Evolutionary conservation across 1,139 yeast genomes (phyloP).

Genomic region (Saccharomycopsis hybrid): DNA sequence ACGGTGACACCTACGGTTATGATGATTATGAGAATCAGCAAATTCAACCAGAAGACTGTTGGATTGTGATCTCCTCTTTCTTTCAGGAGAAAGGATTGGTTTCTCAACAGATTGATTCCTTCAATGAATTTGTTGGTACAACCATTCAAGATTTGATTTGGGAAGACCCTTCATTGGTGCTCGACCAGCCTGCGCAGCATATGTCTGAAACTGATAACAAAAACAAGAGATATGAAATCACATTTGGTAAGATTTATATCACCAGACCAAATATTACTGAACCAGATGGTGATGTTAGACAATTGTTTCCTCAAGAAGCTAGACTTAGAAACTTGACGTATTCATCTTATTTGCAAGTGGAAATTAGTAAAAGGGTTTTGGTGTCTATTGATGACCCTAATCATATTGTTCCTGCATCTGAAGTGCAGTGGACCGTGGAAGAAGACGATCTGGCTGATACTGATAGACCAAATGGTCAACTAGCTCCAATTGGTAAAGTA

Average conservation of each 20-base stretch:
- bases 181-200: constrained; percentile 98
- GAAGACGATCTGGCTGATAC: constrained; percentile 40
- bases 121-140: constrained; percentile 94
- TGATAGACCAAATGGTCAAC: constrained; percentile 37
- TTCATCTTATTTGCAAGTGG: constrained; percentile 92
- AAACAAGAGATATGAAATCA: constrained; percentile 87
- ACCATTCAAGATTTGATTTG: constrained; percentile 94
- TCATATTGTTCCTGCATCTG: constrained; percentile 49
- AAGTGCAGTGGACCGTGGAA: constrained; percentile 61
- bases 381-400: constrained; percentile 62
- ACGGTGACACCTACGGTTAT: constrained; percentile 59
- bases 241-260: constrained; percentile 92
- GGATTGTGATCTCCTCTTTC: constrained; percentile 96
- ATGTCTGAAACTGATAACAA: constrained; percentile 84
- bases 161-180: constrained; percentile 89
- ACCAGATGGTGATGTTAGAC: constrained; percentile 99
- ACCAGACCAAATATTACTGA: constrained; percentile 98
- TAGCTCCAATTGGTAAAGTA: constrained; percentile 73
- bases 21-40: constrained; percentile 59
- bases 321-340: constrained; percentile 92
- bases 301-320: constrained; percentile 98
- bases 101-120: constrained; percentile 95
- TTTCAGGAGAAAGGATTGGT: constrained; percentile 96
- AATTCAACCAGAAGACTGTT: constrained; percentile 96
- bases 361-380: constrained; percentile 86